Evolutionary conservation across 495 filamentous ascomycete species (phyloP), one percentile per base, ranked within the genome.

Genomic region (Neohortaea acidophila): DNA sequence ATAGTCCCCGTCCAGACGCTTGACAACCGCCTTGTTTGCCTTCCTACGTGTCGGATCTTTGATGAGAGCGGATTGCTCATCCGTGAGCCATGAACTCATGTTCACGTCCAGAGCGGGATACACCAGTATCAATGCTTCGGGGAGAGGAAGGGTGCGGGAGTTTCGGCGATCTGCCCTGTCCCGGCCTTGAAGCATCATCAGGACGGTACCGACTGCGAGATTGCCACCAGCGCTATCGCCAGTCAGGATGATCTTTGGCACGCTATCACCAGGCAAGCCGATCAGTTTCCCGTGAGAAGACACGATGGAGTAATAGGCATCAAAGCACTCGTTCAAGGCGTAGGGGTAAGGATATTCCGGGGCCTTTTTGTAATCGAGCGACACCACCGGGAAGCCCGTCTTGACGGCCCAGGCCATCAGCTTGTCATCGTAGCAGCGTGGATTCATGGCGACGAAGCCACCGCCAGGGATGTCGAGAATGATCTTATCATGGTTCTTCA

Each of bases 41-140:
- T 74, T 75, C 2, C 86, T 72, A 40, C 70, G 73, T 37, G 73
- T 67, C 27, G 81, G 77, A 41, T 94, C 84, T 45, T 86, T 78
- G 38, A 97, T 94, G 26, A 96, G 61, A 0, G 81, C 68, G 83
- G 94, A 89, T 54, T 96, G 86, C 55, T 96, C 89, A 49, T 97
- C 91, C 0, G 79, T 84, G 85, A 97, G 94, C 89, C 89, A 97
- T 49, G 84, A 94, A n/a, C 81, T 80, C 35, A 96, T 94, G 54
- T 84, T 93, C 75, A 96, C 79, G 51, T 94, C 91, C 39, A 97
- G 63, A 0, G 73, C 73, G 1, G 89, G 89, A 52, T 97, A 97
- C 20, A 91, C 75, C 26, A 94, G 64, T 1, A 96, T 66, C 9
- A 94, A 51, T 0, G 84, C 91, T 46, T 75, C 79, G 0, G 89